Percentiles rank a stretch among this genome's conserved stretches.
Conservation (phyloP, 1,284 basidiomycete genomes). For the Cutaneotrichosporon sp. region DNA sequence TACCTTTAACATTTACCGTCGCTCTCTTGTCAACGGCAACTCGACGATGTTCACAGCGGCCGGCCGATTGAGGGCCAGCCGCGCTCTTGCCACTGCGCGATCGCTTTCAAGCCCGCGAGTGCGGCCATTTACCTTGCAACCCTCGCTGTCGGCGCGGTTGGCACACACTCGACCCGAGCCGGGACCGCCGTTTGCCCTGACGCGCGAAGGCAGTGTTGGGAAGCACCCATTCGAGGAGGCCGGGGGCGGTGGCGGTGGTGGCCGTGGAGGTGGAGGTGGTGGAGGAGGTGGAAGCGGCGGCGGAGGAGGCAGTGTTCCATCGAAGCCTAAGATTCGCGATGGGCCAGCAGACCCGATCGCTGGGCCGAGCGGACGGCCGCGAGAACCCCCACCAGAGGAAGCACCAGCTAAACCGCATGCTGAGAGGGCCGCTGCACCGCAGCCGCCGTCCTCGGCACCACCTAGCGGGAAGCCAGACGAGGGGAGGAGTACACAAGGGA, state of each 20-base stretch:
- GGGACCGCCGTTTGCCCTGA: background rate
- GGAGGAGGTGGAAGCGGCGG: background rate
- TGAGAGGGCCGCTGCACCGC: no score
- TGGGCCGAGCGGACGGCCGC: conserved; percentile 6
- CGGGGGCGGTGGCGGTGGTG: background rate
- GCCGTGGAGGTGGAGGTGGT: background rate
- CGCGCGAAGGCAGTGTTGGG: background rate
- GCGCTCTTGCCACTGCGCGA: background rate
- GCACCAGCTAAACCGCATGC: no score
- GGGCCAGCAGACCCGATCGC: conserved; percentile 6
- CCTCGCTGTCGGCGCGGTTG: background rate
- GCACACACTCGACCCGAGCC: no score
- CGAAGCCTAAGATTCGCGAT: background rate
- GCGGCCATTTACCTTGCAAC: no score
- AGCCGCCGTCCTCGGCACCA: no score
- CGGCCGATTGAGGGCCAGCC: background rate
- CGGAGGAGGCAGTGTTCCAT: background rate
- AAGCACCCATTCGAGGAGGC: background rate
- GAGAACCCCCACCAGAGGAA: background rate
- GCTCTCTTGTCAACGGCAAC: no score
- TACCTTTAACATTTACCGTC: no score
- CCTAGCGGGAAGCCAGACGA: no score
- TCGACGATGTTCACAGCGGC: background rate
- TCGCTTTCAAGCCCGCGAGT: no score
- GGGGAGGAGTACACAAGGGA: no score